Conservation (phyloP, 352 stramenopile species). For the Pythium pyrilobum region DNA sequence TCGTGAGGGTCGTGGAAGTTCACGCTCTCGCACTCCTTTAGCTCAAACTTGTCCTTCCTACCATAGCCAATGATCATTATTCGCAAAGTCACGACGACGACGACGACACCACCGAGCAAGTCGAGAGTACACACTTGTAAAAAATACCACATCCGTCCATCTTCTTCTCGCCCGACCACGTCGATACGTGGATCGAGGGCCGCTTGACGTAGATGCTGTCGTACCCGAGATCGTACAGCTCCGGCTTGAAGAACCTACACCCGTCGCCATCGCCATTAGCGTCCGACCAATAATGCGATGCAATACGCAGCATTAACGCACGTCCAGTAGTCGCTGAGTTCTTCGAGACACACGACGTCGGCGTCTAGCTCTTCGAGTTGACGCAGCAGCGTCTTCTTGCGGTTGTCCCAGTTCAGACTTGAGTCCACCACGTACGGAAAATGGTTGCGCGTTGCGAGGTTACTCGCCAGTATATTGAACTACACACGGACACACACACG, state of each 20-base stretch:
- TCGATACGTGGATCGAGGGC: constrained; percentile 79
- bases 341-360: constrained; percentile 80
- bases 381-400: constrained; percentile 68
- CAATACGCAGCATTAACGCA: constrained; percentile 23
- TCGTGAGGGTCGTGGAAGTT: constrained; percentile 87
- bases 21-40: constrained; percentile 81
- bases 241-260: constrained; percentile 71
- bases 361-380: constrained; percentile 74
- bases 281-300: neutral
- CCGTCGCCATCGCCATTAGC: neutral
- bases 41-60: constrained; percentile 81
- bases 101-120: neutral
- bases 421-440: constrained; percentile 84
- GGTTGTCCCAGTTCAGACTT: constrained; percentile 80
- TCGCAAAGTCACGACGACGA: no score
- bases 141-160: constrained; percentile 86
- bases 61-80: no score
- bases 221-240: constrained; percentile 69
- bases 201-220: constrained; percentile 85
- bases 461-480: constrained; percentile 84
- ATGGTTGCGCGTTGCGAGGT: constrained; percentile 77
- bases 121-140: constrained; percentile 51
- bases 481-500: constrained; percentile 13
- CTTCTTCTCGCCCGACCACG: constrained; percentile 86
- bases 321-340: constrained; percentile 88